phyloP scores from a whole-genome alignment of 306 rosid species.

The Sesbania bispinosa region DNA sequence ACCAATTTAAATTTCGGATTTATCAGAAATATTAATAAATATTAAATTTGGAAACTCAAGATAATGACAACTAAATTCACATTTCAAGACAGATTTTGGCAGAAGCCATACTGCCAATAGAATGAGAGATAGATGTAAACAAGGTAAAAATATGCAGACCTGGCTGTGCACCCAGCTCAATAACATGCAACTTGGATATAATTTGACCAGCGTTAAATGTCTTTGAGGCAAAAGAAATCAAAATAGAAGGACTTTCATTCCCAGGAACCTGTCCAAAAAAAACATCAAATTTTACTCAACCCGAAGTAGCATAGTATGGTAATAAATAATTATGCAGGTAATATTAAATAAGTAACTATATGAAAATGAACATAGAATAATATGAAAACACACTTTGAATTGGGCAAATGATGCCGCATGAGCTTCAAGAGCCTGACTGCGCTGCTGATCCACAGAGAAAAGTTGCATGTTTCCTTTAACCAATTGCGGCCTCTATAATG shows the following conservation, averaged over 20 bases:
- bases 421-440: slow-evolving; percentile 99
- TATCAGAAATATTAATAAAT: not conserved
- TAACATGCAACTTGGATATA: slow-evolving; percentile 84
- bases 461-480: slow-evolving; percentile 99
- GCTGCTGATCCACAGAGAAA: slow-evolving; percentile 95
- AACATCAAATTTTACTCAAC: not conserved
- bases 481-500: slow-evolving; percentile 77
- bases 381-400: slow-evolving; percentile 59
- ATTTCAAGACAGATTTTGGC: not conserved
- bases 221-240: slow-evolving; percentile 93
- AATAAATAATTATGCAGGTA: not conserved
- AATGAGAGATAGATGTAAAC: slow-evolving; percentile 9
- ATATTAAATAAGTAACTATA: not conserved
- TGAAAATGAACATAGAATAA: not conserved
- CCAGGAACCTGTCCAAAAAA: slow-evolving; percentile 74
- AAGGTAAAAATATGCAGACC: slow-evolving; percentile 49
- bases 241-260: slow-evolving; percentile 81
- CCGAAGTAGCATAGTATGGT: not conserved
- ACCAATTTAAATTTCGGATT: slow-evolving; percentile 8
- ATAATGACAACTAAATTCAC: not conserved
- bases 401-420: slow-evolving; percentile 99
- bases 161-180: slow-evolving; percentile 99
- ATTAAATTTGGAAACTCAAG: not conserved
- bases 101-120: slow-evolving; percentile 14
- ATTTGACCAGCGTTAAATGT: slow-evolving; percentile 91